A percentile compares a stretch with the other conserved stretches of the same genome.
phyloP scores from a whole-genome alignment of 2,329 filamentous ascomycete genomes.

The Fusarium sp. region DNA sequence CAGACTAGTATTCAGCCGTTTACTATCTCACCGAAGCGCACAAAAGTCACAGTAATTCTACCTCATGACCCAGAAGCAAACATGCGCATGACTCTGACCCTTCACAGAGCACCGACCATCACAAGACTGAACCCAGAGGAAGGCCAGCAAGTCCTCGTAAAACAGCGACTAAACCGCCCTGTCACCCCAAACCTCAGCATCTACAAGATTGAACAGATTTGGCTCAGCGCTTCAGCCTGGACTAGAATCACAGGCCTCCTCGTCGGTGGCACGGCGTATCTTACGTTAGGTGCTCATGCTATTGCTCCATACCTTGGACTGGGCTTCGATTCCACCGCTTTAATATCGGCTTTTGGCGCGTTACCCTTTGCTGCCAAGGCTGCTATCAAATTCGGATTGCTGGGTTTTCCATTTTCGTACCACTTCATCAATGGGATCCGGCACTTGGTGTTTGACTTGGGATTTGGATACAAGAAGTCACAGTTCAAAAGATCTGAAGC shows the following conservation, averaged over 20 bases:
- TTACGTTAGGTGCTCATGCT: slow-evolving; percentile 4
- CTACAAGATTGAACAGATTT: slow-evolving; percentile 19
- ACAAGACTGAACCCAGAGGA: neutral
- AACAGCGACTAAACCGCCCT: slow-evolving; percentile 23
- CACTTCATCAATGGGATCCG: slow-evolving; percentile 28
- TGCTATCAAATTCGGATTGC: slow-evolving; percentile 15
- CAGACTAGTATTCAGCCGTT: neutral
- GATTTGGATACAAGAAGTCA: slow-evolving; percentile 24
- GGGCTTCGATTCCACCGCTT: slow-evolving; percentile 4
- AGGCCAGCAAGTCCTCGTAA: slow-evolving; percentile 9
- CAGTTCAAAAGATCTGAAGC: slow-evolving; percentile 22
- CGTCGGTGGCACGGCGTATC: slow-evolving; percentile 19
- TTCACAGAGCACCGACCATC: neutral
- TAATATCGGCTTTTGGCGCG: slow-evolving; percentile 8
- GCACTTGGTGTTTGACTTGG: slow-evolving; percentile 28
- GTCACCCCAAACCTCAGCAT: slow-evolving; percentile 23
- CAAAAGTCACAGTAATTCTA: neutral
- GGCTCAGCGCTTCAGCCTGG: slow-evolving; percentile 33
- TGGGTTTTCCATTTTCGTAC: slow-evolving; percentile 25
- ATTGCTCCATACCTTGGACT: slow-evolving; percentile 16
- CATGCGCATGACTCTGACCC: neutral
- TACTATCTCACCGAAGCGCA: slow-evolving; percentile 10
- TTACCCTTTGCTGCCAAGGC: slow-evolving; percentile 13
- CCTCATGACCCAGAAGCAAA: rapidly evolving
- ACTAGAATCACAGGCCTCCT: slow-evolving; percentile 23